Evolutionary conservation across 805 yeast genomes (phyloP).

Genomic region (Suhomyces emberorum): DNA sequence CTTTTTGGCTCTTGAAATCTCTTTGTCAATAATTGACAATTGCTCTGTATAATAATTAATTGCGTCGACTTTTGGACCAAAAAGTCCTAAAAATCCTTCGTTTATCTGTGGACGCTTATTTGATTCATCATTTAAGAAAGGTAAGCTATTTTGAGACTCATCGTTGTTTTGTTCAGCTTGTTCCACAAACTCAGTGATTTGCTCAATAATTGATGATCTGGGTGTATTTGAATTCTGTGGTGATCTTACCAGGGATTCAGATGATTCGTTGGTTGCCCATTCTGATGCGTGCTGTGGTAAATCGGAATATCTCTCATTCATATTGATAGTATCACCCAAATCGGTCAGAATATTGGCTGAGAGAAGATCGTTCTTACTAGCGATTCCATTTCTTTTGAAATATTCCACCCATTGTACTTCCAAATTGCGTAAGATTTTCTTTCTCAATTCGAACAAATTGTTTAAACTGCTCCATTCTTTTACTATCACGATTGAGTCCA

Average conservation of each 20-base stretch:
- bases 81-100: conserved; percentile 57
- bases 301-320: conserved; percentile 10
- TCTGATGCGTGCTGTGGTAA: conserved; percentile 3
- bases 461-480: conserved; percentile 83
- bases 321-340: conserved; percentile 25
- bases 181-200: conserved; percentile 21
- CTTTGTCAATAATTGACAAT: conserved; percentile 65
- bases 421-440: conserved; percentile 48
- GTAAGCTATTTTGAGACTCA: conserved; percentile 15
- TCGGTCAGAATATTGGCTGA: conserved; percentile 24
- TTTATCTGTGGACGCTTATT: conserved; percentile 57
- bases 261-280: conserved; percentile 11
- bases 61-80: conserved; percentile 75
- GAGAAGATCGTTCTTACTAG: conserved; percentile 26
- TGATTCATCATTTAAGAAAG: conserved; percentile 26
- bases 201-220: conserved; percentile 22
- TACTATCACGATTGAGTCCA: conserved; percentile 73
- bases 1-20: conserved; percentile 60
- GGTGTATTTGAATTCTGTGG: conserved; percentile 1
- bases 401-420: conserved; percentile 75
- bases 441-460: conserved; percentile 57
- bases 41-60: conserved; percentile 71
- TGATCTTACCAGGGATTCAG: conserved; percentile 1
- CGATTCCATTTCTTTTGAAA: conserved; percentile 38
- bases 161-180: conserved; percentile 11